These are phyloP conservation scores for Ascochyta rabiei DNA, from an alignment of 2,329 filamentous ascomycete genomes.

Conservation along the genomic window DNA sequence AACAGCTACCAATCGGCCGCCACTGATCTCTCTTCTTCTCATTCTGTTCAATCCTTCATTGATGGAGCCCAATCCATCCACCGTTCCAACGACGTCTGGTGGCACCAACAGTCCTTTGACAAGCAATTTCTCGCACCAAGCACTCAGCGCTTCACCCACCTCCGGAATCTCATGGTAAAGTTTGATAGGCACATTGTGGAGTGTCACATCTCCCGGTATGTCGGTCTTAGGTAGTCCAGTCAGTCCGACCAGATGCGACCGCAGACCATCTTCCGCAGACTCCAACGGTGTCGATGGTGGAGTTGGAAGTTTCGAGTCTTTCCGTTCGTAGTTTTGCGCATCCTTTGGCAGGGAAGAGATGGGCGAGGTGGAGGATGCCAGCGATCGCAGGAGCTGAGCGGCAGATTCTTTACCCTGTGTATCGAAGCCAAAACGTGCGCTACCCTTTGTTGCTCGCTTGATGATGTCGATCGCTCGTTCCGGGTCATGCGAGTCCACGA, in stretches of 20 bases:
- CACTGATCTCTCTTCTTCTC: slow-evolving; percentile 69
- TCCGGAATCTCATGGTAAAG: slow-evolving; percentile 71
- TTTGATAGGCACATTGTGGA: slow-evolving; percentile 76
- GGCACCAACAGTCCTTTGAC: slow-evolving; percentile 59
- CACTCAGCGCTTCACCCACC: slow-evolving; percentile 66
- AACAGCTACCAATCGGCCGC: slow-evolving; percentile 66
- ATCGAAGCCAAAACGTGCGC: slow-evolving; percentile 71
- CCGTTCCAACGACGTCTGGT: slow-evolving; percentile 69
- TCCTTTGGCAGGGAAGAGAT: slow-evolving; percentile 19
- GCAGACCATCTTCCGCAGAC: slow-evolving; percentile 29
- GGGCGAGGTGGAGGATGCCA: slow-evolving; percentile 43
- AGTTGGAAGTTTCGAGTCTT: slow-evolving; percentile 24
- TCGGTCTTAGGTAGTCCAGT: slow-evolving; percentile 68
- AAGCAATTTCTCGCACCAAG: slow-evolving; percentile 72
- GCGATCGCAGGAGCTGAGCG: slow-evolving; percentile 60
- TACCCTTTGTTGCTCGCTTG: slow-evolving; percentile 61
- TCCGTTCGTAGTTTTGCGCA: slow-evolving; percentile 9
- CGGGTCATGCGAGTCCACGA: slow-evolving; percentile 72
- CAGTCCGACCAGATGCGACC: slow-evolving; percentile 68
- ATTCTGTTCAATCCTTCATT: slow-evolving; percentile 71
- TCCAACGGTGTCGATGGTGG: slow-evolving; percentile 40
- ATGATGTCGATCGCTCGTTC: slow-evolving; percentile 70
- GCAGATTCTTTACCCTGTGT: slow-evolving; percentile 70
- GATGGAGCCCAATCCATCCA: slow-evolving; percentile 68
- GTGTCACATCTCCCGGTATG: slow-evolving; percentile 53